Evolutionary conservation across 78 protist genomes (phyloP).

Genomic region (Dictyostelium capitatum): DNA sequence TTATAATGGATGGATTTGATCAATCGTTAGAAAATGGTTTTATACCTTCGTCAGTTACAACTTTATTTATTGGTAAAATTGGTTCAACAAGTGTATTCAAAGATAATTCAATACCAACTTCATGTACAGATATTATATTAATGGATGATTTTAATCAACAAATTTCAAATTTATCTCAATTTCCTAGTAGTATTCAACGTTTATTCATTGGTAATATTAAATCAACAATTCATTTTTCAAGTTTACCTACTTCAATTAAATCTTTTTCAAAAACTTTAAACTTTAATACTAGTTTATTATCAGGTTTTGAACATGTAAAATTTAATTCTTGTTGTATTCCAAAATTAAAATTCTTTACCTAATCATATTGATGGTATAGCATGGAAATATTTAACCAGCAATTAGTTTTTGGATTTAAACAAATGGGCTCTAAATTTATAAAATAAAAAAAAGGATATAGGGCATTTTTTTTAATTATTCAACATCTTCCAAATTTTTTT

Average conservation of each 20-base stretch:
- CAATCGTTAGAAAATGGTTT: not conserved
- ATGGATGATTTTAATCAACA: conserved; percentile 3
- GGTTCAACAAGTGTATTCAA: not conserved
- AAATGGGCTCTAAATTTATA: too few species aligned
- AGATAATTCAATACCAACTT: not conserved
- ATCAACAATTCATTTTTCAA: not conserved
- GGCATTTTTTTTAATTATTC: too few species aligned
- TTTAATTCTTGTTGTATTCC: not conserved
- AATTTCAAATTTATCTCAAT: not conserved
- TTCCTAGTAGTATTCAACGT: not conserved
- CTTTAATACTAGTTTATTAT: not conserved
- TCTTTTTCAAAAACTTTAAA: not conserved
- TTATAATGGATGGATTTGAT: not conserved
- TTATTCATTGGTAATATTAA: conserved; percentile 6
- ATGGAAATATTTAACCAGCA: too few species aligned
- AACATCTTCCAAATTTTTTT: too few species aligned
- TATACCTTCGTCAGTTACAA: not conserved
- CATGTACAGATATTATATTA: not conserved
- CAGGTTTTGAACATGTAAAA: not conserved
- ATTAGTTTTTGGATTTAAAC: too few species aligned
- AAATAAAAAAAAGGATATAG: too few species aligned
- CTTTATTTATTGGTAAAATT: not conserved
- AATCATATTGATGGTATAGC: too few species aligned
- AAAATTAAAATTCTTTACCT: too few species aligned
- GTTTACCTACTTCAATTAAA: not conserved